Base-by-base conservation (phyloP, 2,329 filamentous ascomycete genomes). In the Aspergillus aculeatus region DNA sequence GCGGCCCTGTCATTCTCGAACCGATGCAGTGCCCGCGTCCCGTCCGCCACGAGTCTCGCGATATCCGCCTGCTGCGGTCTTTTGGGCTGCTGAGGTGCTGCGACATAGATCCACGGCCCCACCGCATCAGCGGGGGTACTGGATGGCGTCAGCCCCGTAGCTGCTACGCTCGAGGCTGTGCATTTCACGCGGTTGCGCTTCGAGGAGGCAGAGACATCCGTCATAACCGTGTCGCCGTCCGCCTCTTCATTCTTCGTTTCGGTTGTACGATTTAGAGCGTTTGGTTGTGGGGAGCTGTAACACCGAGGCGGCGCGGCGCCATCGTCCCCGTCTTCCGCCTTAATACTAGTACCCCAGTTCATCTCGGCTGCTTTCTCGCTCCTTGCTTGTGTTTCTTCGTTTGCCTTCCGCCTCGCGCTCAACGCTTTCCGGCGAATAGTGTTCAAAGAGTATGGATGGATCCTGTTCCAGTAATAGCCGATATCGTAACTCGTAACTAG, bases 81-180 rank as follows among this genome's bases (percentile, higher is more conserved):
- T 78, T 9, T 29, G 9, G 79, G 54, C 23, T 68, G 65, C 23
- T 68, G 65, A 0, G 88, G 89, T 71, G 91, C 91, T 55, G 82
- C 83, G 47, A 90, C 84, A 78, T 84, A 92, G 51, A 96, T 91
- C 89, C 90, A 95, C 0, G 83, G 83, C 2, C 82, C 80, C 0
- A 76, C 66, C 0, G 68, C 68, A 1, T 73, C 75, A 3, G 76
- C 71, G 2, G 79, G 73, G 1, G 87, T 90, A 1, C 83, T 88
- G 3, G 83, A 82, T 0, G 91, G 90, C 0, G 89, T 88, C 0
- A 93, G 79, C 9, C 91, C 86, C 9, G 76, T 93, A 90, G 49
- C 63, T 56, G 12, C 63, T 54, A 10, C 14, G 50, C 1, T 54
- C 49, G 47, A 58, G 41, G 5, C 31, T 35, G 24, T 48, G 23